Conservation (phyloP, 768 basidiomycete genomes). For the Russula lepida region DNA sequence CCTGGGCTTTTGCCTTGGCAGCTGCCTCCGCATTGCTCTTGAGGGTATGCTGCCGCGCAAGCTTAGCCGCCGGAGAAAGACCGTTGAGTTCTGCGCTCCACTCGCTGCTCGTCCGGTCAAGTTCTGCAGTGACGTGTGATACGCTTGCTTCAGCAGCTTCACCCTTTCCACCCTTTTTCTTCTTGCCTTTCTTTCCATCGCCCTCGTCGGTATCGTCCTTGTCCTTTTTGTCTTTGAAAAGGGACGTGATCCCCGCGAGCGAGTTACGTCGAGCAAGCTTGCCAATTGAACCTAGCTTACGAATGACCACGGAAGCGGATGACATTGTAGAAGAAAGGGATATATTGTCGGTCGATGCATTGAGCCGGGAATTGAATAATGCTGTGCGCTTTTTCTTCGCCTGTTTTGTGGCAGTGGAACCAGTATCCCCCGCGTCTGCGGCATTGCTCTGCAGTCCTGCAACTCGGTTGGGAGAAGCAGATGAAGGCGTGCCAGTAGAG, state of each 20-base stretch:
- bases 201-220: constrained; percentile 35
- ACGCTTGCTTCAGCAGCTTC: constrained; percentile 61
- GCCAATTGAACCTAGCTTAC: constrained; percentile 88
- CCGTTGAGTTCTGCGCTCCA: constrained; percentile 53
- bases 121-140: constrained; percentile 77
- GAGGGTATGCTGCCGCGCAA: constrained; percentile 86
- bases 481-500: constrained; percentile 32
- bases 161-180: constrained; percentile 51
- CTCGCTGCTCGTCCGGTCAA: constrained; percentile 64
- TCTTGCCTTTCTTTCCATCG: constrained; percentile 39
- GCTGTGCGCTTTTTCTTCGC: constrained; percentile 60
- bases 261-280: constrained; percentile 85
- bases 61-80: constrained; percentile 80
- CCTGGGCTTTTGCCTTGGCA: constrained; percentile 50
- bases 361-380: constrained; percentile 82
- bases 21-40: constrained; percentile 79
- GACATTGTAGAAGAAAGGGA: constrained; percentile 91
- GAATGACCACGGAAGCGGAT: constrained; percentile 91
- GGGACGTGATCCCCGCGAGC: constrained; percentile 80
- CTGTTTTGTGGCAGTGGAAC: constrained; percentile 29
- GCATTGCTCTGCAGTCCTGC: constrained; percentile 24
- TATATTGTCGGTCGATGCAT: constrained; percentile 89
- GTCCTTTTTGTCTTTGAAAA: constrained; percentile 81
- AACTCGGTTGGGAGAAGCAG: constrained; percentile 1
- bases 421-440: constrained; percentile 23